phyloP scores from a whole-genome alignment of 768 basidiomycete species.

The Pisolithus orientalis region DNA sequence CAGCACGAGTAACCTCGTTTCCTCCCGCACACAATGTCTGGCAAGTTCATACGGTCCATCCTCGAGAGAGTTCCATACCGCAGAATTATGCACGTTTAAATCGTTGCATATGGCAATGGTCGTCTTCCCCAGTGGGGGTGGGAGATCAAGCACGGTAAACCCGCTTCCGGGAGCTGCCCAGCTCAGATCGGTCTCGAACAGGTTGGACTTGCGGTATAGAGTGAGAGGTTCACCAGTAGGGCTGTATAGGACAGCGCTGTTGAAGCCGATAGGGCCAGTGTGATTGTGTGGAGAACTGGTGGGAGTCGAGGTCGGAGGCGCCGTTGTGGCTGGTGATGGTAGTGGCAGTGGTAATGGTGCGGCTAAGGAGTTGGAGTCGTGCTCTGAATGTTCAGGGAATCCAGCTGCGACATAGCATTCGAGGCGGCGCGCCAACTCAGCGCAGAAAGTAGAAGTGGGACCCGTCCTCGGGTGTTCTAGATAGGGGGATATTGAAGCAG shows the following conservation, averaged over 20 bases:
- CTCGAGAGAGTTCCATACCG: slow-evolving; percentile 40
- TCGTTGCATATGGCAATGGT: slow-evolving; percentile 89
- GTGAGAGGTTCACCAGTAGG: slow-evolving; percentile 60
- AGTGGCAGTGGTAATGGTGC: background rate
- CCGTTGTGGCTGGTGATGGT: background rate
- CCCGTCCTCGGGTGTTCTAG: slow-evolving; percentile 71
- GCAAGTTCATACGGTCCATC: slow-evolving; percentile 80
- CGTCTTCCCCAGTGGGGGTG: slow-evolving; percentile 50
- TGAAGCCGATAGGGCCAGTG: slow-evolving; percentile 44
- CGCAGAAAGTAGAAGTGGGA: slow-evolving; percentile 68
- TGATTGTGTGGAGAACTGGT: background rate
- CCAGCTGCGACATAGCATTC: slow-evolving; percentile 73
- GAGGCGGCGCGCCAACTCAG: slow-evolving; percentile 58
- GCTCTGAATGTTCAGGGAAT: slow-evolving; percentile 62
- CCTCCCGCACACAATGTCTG: slow-evolving; percentile 45
- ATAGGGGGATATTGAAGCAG: slow-evolving; percentile 59
- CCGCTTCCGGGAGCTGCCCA: slow-evolving; percentile 83
- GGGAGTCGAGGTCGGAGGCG: background rate
- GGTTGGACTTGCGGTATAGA: slow-evolving; percentile 75
- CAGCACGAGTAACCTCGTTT: slow-evolving; percentile 59
- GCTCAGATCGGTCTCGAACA: slow-evolving; percentile 67
- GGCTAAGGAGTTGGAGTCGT: slow-evolving; percentile 1
- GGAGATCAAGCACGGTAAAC: slow-evolving; percentile 58
- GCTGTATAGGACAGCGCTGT: slow-evolving; percentile 66
- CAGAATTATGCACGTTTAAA: slow-evolving; percentile 49